Evolutionary conservation across 2,329 filamentous ascomycete species (phyloP).

Genomic region (Cordyceps cicadae): DNA sequence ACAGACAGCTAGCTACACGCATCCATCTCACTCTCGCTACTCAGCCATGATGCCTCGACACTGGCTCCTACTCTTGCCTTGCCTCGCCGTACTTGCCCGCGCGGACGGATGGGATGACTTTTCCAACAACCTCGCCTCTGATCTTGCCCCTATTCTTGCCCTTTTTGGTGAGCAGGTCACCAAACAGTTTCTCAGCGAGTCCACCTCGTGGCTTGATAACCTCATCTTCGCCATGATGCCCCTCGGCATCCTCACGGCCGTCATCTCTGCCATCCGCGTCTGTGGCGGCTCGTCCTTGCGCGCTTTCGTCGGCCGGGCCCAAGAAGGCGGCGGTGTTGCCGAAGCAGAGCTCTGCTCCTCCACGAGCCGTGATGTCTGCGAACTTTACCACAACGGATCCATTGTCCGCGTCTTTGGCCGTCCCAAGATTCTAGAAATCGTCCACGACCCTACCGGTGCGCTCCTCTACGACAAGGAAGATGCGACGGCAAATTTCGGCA

Average conservation of each 20-base stretch:
- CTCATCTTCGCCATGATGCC: constrained; percentile 28
- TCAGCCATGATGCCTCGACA: too few relatives aligned
- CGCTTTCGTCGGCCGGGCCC: constrained; percentile 31
- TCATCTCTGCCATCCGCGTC: constrained; percentile 25
- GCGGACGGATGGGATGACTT: constrained; percentile 18
- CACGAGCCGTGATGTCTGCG: constrained; percentile 30
- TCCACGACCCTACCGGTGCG: constrained; percentile 12
- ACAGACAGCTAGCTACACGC: too few relatives aligned
- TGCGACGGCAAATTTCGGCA: too few relatives aligned
- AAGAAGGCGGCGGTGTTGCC: constrained; percentile 24
- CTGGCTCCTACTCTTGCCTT: too few relatives aligned
- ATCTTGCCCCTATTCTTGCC: constrained; percentile 26
- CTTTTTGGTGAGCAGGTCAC: constrained; percentile 32
- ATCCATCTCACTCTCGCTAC: too few relatives aligned
- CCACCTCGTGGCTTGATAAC: constrained; percentile 21
- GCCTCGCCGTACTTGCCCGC: neutral
- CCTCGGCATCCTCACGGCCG: constrained; percentile 31
- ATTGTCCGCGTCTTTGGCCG: constrained; percentile 26
- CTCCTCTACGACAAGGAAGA: too few relatives aligned
- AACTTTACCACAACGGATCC: constrained; percentile 27
- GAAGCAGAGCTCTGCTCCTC: constrained; percentile 35
- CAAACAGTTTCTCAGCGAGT: constrained; percentile 31
- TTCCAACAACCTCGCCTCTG: constrained; percentile 27
- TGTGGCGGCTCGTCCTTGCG: constrained; percentile 23
- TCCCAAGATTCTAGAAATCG: constrained; percentile 25